These are phyloP conservation scores for Boletus hoseneyae DNA, from an alignment of 1,284 basidiomycete species.

Conservation along the genomic window DNA sequence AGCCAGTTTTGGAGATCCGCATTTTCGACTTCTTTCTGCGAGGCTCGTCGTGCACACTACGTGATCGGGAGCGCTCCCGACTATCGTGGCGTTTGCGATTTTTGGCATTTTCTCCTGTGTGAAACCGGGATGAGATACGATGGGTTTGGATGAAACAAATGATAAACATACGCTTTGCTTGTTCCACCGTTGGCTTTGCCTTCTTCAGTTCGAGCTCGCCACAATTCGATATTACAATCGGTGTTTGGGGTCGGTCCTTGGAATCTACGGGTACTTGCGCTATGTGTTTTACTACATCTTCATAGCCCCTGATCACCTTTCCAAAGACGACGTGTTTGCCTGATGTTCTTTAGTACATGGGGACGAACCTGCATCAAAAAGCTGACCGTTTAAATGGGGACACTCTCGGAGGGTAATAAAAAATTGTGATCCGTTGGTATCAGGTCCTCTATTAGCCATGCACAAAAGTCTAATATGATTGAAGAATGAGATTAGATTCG, in stretches of 20 bases:
- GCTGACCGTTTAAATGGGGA: slow-evolving; percentile 63
- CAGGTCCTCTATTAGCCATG: slow-evolving; percentile 82
- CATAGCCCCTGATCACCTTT: slow-evolving; percentile 58
- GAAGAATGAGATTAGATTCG: neutral
- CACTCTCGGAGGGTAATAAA: slow-evolving; percentile 76
- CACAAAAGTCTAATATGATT: slow-evolving; percentile 53
- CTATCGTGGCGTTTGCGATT: slow-evolving; percentile 34
- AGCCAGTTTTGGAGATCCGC: slow-evolving; percentile 13
- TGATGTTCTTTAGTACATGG: slow-evolving; percentile 22
- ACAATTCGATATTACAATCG: slow-evolving; percentile 75
- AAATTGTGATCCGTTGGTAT: slow-evolving; percentile 81
- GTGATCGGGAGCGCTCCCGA: slow-evolving; percentile 28
- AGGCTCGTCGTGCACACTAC: slow-evolving; percentile 25
- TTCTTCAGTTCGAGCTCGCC: slow-evolving; percentile 80
- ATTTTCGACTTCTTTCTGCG: slow-evolving; percentile 34
- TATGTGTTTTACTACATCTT: slow-evolving; percentile 56
- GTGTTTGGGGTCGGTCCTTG: slow-evolving; percentile 66
- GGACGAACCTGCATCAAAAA: neutral
- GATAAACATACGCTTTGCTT: slow-evolving; percentile 16
- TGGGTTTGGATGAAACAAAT: neutral
- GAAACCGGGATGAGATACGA: neutral
- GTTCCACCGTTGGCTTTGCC: slow-evolving; percentile 18
- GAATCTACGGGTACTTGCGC: slow-evolving; percentile 58
- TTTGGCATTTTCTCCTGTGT: slow-evolving; percentile 9
- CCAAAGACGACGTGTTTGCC: slow-evolving; percentile 83